Conservation (phyloP, 805 yeast genomes). For the Hanseniaspora singularis region DNA sequence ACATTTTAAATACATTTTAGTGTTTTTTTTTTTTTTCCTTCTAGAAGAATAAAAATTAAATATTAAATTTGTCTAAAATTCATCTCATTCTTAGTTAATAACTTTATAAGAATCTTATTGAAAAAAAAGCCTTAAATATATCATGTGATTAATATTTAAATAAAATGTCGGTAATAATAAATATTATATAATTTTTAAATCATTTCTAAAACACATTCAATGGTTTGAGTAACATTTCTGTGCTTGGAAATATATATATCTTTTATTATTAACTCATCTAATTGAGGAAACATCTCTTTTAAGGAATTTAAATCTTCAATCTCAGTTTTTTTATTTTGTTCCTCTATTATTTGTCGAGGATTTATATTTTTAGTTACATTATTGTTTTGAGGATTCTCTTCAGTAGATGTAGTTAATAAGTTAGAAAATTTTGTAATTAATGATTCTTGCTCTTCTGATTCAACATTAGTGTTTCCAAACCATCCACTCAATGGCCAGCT, state of each 20-base stretch:
- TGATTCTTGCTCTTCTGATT: background rate
- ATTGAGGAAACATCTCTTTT: conserved; percentile 59
- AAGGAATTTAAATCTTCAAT: conserved; percentile 37
- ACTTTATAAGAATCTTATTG: too few relatives aligned
- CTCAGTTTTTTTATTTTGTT: conserved; percentile 32
- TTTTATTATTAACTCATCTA: conserved; percentile 54
- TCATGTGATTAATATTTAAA: too few relatives aligned
- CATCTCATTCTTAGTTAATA: too few relatives aligned
- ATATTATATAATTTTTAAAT: too few relatives aligned
- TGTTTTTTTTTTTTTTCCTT: too few relatives aligned
- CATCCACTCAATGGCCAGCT: conserved; percentile 1
- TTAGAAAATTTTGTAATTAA: conserved; percentile 14
- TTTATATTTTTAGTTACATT: conserved; percentile 17
- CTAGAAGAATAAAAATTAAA: too few relatives aligned
- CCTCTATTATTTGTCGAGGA: conserved; percentile 31
- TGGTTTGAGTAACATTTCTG: conserved; percentile 36
- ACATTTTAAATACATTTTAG: too few relatives aligned
- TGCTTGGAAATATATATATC: conserved; percentile 57
- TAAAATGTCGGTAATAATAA: too few relatives aligned
- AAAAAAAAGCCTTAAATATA: too few relatives aligned
- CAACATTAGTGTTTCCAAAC: conserved; percentile 2
- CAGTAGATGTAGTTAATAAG: conserved; percentile 15
- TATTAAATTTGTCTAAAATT: too few relatives aligned
- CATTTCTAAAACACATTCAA: conserved; percentile 10
- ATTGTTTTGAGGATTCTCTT: conserved; percentile 23